phyloP scores from a whole-genome alignment of 78 protist genomes.

The Dictyostelium citrinum region DNA sequence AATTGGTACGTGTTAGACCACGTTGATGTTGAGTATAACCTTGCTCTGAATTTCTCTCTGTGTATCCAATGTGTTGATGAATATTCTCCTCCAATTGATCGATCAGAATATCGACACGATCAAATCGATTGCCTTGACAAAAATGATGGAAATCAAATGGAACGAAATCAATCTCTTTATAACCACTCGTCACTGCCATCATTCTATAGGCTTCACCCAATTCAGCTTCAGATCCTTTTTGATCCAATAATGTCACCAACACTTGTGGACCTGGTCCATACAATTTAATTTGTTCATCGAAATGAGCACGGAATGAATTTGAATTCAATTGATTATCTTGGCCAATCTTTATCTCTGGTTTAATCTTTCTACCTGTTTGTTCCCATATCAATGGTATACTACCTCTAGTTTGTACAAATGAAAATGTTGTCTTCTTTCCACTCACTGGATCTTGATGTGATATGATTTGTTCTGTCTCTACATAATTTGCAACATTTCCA shows the following conservation, averaged over 20 bases:
- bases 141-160: conserved; percentile 64
- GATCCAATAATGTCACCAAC: conserved; percentile 66
- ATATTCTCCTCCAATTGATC: conserved; percentile 10
- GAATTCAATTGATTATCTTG: background rate
- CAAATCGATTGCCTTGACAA: conserved; percentile 70
- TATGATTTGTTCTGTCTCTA: conserved; percentile 79
- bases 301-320: conserved; percentile 41
- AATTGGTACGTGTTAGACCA: conserved; percentile 92
- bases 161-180: background rate
- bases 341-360: conserved; percentile 41
- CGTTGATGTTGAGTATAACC: conserved; percentile 44
- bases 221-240: conserved; percentile 74
- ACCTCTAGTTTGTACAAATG: conserved; percentile 77
- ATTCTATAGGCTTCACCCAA: conserved; percentile 52
- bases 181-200: background rate
- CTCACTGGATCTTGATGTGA: background rate
- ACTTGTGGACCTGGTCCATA: conserved; percentile 53
- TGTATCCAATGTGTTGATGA: conserved; percentile 15
- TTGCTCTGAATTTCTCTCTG: background rate
- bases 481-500: conserved; percentile 81
- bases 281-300: conserved; percentile 47
- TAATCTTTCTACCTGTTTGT: conserved; percentile 62
- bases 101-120: conserved; percentile 43
- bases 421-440: background rate
- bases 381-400: conserved; percentile 77